These are phyloP conservation scores for Drechslera avenae DNA, from an alignment of 2,329 filamentous ascomycete genomes.

Conservation along the genomic window DNA sequence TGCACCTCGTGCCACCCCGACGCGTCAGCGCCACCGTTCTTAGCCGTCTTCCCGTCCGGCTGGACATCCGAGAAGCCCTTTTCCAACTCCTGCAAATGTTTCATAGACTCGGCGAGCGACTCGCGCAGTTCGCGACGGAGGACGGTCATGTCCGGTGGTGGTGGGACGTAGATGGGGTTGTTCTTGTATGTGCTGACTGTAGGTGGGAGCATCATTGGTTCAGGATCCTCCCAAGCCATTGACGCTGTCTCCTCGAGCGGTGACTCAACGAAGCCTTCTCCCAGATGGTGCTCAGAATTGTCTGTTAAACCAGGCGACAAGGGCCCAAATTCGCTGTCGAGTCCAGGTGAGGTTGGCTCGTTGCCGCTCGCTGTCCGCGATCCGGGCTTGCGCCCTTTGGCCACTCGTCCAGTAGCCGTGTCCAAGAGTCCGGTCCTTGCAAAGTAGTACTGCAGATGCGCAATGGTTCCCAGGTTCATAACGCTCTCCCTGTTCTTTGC, in stretches of 20 bases:
- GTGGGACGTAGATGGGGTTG: constrained; percentile 78
- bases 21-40: constrained; percentile 41
- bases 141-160: constrained; percentile 80
- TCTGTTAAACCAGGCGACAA: constrained; percentile 33
- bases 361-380: constrained; percentile 41
- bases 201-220: constrained; percentile 86
- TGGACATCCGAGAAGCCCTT: constrained; percentile 33
- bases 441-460: constrained; percentile 98
- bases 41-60: constrained; percentile 9
- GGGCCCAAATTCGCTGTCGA: constrained; percentile 34
- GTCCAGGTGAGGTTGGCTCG: constrained; percentile 33
- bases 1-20: constrained; percentile 84
- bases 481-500: constrained; percentile 91
- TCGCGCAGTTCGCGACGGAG: constrained; percentile 73
- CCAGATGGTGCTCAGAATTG: constrained; percentile 37
- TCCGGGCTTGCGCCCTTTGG: constrained; percentile 65
- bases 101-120: constrained; percentile 70
- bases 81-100: constrained; percentile 67
- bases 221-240: constrained; percentile 62
- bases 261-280: constrained; percentile 55
- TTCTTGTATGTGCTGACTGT: constrained; percentile 96
- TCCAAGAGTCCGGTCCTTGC: constrained; percentile 91
- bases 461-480: constrained; percentile 93
- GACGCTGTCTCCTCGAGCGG: constrained; percentile 59
- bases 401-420: constrained; percentile 86